Base-by-base conservation (phyloP, 1,284 basidiomycete species). In the Bjerkandera adusta region DNA sequence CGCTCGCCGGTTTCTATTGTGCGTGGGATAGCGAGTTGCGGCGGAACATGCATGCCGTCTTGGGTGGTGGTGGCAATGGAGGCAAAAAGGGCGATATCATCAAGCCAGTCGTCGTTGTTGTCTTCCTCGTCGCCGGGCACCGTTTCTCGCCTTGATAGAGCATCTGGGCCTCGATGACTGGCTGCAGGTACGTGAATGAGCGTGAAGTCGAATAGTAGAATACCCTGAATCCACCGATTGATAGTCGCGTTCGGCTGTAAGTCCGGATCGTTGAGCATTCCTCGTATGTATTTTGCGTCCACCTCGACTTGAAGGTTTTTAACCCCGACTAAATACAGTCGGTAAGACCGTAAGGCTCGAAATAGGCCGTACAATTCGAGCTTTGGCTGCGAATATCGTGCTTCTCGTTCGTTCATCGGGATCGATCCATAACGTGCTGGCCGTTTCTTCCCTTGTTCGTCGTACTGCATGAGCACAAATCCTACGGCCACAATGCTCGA, bases 331-430 rank as follows among this genome's bases (percentile, higher is more conserved):
- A 74, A 44, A 34, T 63, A 66, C 0, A 64, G 29, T 5, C 48
- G 36, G 20, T 53, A 51, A 1, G 54, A 51, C 10, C 57, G 48
- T 0, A 73, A 53, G 0, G 67, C 60, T 0, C 65, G 53, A 38
- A 64, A 70, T 0, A 71, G 51, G 0, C 68, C 66, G 48, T 65
- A 71, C 0, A 75, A 39, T 38, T 75, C 66, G 1, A 70, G 36
- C 41, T 74, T 73, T 0, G 68, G 57, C 45, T 74, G 70, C 1
- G 65, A 71, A 41, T 71, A 75, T 0, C 57, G 30, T 0, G 59
- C 47, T 49, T 77, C 69, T 0, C 56, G 22, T 1, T 70, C 63
- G 37, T 65, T 69, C 47, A 64, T 60, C 0, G 64, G 61, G 6
- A 75, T 65, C 0, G 65, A 73, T 7, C 56, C 45, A 36, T 52